Evolutionary conservation across 805 yeast genomes (phyloP), one percentile per base, ranked within the genome.

Genomic region (Wickerhamiella vanderwaltii): DNA sequence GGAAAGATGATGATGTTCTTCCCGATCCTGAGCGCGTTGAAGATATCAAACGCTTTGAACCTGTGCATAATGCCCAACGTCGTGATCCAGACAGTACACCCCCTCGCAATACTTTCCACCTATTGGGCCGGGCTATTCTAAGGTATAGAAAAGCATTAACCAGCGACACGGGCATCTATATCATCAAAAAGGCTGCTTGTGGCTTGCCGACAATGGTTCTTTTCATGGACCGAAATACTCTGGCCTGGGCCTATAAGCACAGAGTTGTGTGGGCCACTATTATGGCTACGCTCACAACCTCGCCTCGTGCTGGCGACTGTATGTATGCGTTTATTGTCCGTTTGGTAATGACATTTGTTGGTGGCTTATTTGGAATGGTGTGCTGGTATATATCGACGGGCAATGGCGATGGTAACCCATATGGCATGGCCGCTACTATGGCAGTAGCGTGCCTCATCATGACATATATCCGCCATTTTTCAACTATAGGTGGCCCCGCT

Each of bases 251-350:
- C 19, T 55, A 52, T 29, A 30, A 40, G 3, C 38, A 51, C 35
- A 44, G 55, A 2, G 43, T 52, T 1, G 44, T 57, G 12, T 61
- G 65, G 65, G 56, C 47, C 1, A 49, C 56, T 3, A 54, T 61
- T 18, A 49, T 60, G 51, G 48, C 58, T 0, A 49, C 53, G 2
- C 41, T 61, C 41, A 56, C 62, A 2, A 47, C 53, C 3, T 46
- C 57, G 1, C 51, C 54, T 6, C 52, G 52, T 29, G 54, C 61
- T 6, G 63, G 60, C 6, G 64, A 61, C 45, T 56, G 59, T 6
- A 33, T 55, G 1, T 58, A 57, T 30, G 55, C 56, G 1, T 46
- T 57, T 16, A 28, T 53, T 1, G 38, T 51, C 13, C 51, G 59
- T 19, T 35, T 59, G 9, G 35, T 50, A 12, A 56, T 48, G 43